Base-by-base conservation (phyloP, 2,329 filamentous ascomycete species). In the Talaromyces atroroseus region DNA sequence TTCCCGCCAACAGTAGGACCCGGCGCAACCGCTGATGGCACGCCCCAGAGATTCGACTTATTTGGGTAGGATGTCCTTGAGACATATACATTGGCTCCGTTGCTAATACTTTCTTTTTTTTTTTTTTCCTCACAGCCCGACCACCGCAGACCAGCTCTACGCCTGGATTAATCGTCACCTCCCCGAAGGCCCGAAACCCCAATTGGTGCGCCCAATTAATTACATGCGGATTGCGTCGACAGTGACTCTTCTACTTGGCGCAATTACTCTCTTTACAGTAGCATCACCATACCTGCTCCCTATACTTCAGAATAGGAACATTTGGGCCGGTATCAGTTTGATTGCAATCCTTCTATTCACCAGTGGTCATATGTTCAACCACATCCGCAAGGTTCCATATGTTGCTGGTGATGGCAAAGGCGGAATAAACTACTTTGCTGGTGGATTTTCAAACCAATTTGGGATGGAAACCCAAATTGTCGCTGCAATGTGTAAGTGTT, bases 311-410 rank as follows among this genome's bases (percentile, higher is more conserved):
- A 96, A 88, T 78, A 88, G 92, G 64, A 97, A 95, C 67, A 76
- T 97, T 18, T 99, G 94, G 94, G 92, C 92, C 23, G 90, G 89
- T 21, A 74, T 95, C 66, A 95, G 89, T 73, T 78, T 99, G 63
- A 91, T 97, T 66, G 80, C 86, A 14, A 92, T 99, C 61, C 82
- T 99, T 44, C 80, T 96, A 57, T 99, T 97, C 76, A 96, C 88
- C 48, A 94, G 89, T 65, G 95, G 94, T 40, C 92, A 97, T 75
- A 99, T 99, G 95, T 99, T 95, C 82, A 99, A 97, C 74, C 92
- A 96, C 69, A 99, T 99, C 68, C 85, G 95, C 65, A 92, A 94
- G 72, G 90, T 95, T 2, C 94, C 94, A 2, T 99, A 99, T 66
- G 90, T 97, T 32, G 81, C 85, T 44, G 89, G 88, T 44, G 86